Evolutionary conservation across 148 eudicot genomes (phyloP).

Genomic region (Camellia granthamiana): DNA sequence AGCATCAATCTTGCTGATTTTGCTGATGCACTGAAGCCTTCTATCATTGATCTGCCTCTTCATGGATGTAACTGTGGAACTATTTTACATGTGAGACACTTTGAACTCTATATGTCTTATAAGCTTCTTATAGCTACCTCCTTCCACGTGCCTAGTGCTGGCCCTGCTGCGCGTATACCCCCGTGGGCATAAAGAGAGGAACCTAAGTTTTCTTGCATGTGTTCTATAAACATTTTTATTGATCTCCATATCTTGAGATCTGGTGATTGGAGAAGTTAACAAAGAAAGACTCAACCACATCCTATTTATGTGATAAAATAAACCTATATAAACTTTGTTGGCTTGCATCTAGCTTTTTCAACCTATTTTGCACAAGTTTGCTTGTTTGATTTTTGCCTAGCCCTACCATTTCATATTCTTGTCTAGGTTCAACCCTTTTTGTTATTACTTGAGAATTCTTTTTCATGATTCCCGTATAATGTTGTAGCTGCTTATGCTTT

Average conservation of each 20-base stretch:
- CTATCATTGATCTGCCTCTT: constrained; percentile 64
- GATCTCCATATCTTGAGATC: background rate
- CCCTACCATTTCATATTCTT: background rate
- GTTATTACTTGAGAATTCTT: background rate
- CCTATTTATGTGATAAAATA: background rate
- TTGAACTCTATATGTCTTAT: background rate
- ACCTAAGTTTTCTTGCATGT: background rate
- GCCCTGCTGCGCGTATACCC: background rate
- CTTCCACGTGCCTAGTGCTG: background rate
- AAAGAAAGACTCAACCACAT: background rate
- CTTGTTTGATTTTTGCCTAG: background rate
- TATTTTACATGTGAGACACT: constrained; percentile 68
- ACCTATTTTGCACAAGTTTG: background rate
- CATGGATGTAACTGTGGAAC: constrained; percentile 87
- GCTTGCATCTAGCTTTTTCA: constrained; percentile 11
- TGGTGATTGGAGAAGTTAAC: background rate
- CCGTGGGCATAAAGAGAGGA: background rate
- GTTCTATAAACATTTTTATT: background rate
- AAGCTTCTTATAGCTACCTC: background rate
- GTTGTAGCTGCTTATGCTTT: constrained; percentile 18
- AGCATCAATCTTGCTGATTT: constrained; percentile 89
- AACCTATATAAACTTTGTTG: background rate
- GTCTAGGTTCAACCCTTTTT: background rate
- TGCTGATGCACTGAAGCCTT: constrained; percentile 82
- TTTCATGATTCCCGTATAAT: background rate